phyloP scores from a whole-genome alignment of 2,329 filamentous ascomycete genomes.

The Epichloe baconii region DNA sequence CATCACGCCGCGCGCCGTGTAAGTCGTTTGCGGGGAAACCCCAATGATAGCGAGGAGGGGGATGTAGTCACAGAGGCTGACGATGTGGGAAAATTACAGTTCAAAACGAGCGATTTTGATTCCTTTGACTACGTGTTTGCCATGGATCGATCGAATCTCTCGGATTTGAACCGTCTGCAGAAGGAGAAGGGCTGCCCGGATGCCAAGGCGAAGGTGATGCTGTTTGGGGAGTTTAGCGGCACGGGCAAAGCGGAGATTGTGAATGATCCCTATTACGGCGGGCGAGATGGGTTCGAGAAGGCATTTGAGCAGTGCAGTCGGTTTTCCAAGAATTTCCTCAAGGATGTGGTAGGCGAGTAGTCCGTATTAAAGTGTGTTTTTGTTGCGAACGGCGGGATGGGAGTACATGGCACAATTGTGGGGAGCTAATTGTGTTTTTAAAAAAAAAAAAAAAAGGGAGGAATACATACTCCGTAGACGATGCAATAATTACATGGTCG shows the following conservation, averaged over 20 bases:
- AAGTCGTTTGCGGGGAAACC: constrained; percentile 8
- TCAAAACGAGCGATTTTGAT: constrained; percentile 57
- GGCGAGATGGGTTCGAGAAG: constrained; percentile 61
- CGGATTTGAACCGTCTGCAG: constrained; percentile 50
- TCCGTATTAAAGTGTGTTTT: constrained; percentile 1
- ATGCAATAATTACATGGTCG: too few relatives aligned
- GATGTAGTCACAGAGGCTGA: too few relatives aligned
- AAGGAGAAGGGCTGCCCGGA: constrained; percentile 43
- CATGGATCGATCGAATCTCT: constrained; percentile 80
- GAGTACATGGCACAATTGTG: too few relatives aligned
- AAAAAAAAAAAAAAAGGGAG: too few relatives aligned
- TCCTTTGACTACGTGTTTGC: constrained; percentile 88
- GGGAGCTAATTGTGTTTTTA: too few relatives aligned
- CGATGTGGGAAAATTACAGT: constrained; percentile 18
- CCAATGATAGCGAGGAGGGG: too few relatives aligned
- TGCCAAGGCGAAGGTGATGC: constrained; percentile 52
- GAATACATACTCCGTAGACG: not conserved
- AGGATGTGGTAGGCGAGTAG: constrained; percentile 30
- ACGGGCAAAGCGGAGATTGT: constrained; percentile 55
- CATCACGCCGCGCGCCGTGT: constrained; percentile 66
- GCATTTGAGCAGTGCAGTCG: constrained; percentile 75
- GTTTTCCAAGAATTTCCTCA: constrained; percentile 66
- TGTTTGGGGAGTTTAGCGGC: constrained; percentile 76
- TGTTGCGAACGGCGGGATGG: too few relatives aligned
- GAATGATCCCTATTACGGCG: constrained; percentile 89